phyloP scores from a whole-genome alignment of 1,139 yeast species.

The Geotrichum histeridarum region DNA sequence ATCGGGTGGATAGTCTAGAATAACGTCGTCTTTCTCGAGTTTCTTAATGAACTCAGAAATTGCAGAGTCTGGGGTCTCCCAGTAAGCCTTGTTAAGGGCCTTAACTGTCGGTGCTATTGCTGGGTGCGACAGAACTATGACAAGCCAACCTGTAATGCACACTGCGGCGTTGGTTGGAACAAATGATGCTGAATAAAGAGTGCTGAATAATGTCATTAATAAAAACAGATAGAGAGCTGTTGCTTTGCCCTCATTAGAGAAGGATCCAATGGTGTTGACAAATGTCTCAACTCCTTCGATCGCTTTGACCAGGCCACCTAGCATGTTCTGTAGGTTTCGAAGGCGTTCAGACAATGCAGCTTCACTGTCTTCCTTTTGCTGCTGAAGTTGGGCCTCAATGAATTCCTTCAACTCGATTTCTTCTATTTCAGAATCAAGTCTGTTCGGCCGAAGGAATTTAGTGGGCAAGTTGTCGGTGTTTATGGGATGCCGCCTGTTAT shows the following conservation, averaged over 20 bases:
- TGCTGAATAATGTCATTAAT: constrained; percentile 41
- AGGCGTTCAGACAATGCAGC: constrained; percentile 44
- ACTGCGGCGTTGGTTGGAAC: constrained; percentile 59
- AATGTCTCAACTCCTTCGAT: constrained; percentile 53
- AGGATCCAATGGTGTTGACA: constrained; percentile 62
- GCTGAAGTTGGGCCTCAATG: constrained; percentile 2
- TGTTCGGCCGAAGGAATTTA: constrained; percentile 15
- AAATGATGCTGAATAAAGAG: constrained; percentile 55
- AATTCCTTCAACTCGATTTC: constrained; percentile 16
- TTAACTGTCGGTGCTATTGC: constrained; percentile 25
- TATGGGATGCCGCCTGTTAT: constrained; percentile 55
- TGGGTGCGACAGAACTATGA: constrained; percentile 34
- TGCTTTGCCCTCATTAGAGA: constrained; percentile 63
- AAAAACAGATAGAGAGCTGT: constrained; percentile 50
- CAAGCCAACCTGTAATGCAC: constrained; percentile 52
- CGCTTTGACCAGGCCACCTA: constrained; percentile 51
- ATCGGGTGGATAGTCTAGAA: constrained; percentile 60
- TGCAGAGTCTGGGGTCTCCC: constrained; percentile 25
- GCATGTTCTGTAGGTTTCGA: constrained; percentile 59
- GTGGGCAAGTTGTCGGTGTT: constrained; percentile 22
- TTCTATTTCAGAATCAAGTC: constrained; percentile 15
- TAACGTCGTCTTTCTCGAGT: constrained; percentile 47
- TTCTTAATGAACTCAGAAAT: constrained; percentile 31
- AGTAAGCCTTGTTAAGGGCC: constrained; percentile 24
- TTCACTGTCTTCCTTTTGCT: constrained; percentile 19